phyloP scores from a whole-genome alignment of 495 filamentous ascomycete species.

The Daldinia concentrica region DNA sequence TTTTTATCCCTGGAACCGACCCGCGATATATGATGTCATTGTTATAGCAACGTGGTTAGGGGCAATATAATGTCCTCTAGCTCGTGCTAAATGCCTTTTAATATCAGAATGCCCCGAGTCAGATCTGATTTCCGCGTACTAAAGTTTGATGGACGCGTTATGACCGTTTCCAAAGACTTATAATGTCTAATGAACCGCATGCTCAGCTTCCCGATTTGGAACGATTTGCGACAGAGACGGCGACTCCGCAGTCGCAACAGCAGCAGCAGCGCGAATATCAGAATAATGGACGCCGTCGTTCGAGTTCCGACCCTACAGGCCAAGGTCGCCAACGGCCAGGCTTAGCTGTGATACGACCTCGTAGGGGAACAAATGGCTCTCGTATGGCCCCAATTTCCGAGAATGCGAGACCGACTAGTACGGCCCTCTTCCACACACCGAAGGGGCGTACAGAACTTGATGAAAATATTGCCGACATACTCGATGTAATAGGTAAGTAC shows the following conservation, averaged over 20 bases:
- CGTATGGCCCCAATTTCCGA: conserved; percentile 31
- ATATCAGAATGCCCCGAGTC: conserved; percentile 22
- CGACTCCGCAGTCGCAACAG: neutral
- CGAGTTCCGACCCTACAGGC: conserved; percentile 42
- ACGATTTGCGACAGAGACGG: conserved; percentile 25
- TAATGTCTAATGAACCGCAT: conserved; percentile 37
- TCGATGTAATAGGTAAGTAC: conserved; percentile 74
- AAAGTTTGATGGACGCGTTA: conserved; percentile 16
- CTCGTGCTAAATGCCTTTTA: conserved; percentile 8
- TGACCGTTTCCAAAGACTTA: conserved; percentile 7
- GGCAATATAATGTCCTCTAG: conserved; percentile 5
- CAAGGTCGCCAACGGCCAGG: conserved; percentile 36
- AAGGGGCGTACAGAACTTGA: conserved; percentile 59
- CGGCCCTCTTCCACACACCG: conserved; percentile 49
- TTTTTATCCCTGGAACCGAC: conserved; percentile 27
- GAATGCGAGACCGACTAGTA: conserved; percentile 29
- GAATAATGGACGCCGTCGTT: conserved; percentile 32
- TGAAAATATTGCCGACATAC: conserved; percentile 69
- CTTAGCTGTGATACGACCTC: conserved; percentile 38
- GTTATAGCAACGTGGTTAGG: conserved; percentile 1
- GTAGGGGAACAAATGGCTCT: conserved; percentile 30
- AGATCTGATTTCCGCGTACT: conserved; percentile 17
- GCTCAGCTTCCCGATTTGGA: conserved; percentile 27
- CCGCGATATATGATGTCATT: conserved; percentile 32
- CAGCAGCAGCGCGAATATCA: conserved; percentile 11